Conservation (phyloP, 805 yeast genomes). For the Cyberlindnera misumaiensis region DNA sequence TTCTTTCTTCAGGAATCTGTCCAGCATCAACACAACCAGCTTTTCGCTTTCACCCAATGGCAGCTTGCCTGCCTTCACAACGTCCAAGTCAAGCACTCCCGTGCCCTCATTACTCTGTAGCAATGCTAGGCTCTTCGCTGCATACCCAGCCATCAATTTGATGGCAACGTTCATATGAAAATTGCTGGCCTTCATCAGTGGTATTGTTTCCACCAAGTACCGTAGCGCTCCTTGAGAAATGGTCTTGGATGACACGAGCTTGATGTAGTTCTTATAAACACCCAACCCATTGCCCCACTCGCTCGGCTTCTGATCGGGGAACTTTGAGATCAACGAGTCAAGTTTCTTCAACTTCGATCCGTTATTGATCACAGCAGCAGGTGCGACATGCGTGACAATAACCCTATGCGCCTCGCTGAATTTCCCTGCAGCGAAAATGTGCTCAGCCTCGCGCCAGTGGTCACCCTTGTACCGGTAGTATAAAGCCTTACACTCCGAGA, state of each 20-base stretch:
- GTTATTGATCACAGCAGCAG: slow-evolving; percentile 54
- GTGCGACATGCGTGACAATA: slow-evolving; percentile 59
- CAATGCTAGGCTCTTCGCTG: slow-evolving; percentile 25
- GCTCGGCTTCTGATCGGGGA: slow-evolving; percentile 37
- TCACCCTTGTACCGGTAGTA: slow-evolving; percentile 43
- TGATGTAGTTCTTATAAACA: slow-evolving; percentile 45
- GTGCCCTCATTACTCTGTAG: slow-evolving; percentile 10
- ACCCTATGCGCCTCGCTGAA: slow-evolving; percentile 59
- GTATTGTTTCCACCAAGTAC: slow-evolving; percentile 39
- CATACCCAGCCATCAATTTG: slow-evolving; percentile 43
- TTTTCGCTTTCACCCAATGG: slow-evolving; percentile 33
- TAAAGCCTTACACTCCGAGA: slow-evolving; percentile 57
- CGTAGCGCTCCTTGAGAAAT: slow-evolving; percentile 24
- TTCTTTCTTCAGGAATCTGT: slow-evolving; percentile 9
- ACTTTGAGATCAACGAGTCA: slow-evolving; percentile 31
- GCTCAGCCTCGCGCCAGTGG: slow-evolving; percentile 51
- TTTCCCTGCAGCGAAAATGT: slow-evolving; percentile 53
- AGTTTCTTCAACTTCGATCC: slow-evolving; percentile 25
- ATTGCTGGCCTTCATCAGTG: slow-evolving; percentile 31
- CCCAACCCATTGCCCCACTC: slow-evolving; percentile 56
- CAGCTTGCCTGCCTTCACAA: slow-evolving; percentile 30
- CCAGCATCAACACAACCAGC: slow-evolving; percentile 8
- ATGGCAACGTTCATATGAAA: slow-evolving; percentile 41
- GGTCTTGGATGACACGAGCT: slow-evolving; percentile 21
- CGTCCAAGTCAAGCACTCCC: slow-evolving; percentile 17